Percentiles rank a stretch among this genome's conserved stretches.
Evolutionary conservation across 352 stramenopile genomes (phyloP).

Genomic region (Globisporangium spinosum): DNA sequence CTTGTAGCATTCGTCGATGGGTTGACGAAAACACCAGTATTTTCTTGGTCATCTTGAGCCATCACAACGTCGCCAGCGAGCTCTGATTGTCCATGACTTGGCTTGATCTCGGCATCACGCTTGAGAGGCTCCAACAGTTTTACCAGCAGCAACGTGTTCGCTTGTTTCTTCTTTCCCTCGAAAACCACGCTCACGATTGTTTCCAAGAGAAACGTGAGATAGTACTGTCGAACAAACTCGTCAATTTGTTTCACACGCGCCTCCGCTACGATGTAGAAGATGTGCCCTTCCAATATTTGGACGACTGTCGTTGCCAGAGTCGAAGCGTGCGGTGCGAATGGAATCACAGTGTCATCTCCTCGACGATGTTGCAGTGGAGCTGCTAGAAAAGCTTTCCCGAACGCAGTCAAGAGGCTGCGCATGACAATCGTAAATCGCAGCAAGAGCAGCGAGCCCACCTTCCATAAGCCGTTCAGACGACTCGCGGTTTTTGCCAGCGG

Average conservation of each 20-base stretch:
- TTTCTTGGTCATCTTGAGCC: conserved; percentile 20
- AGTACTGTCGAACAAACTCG: conserved; percentile 69
- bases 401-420: conserved; percentile 56
- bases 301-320: conserved; percentile 41
- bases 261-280: conserved; percentile 48
- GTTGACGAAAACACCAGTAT: conserved; percentile 15
- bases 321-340: conserved; percentile 56
- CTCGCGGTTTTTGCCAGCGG: neutral
- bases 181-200: conserved; percentile 73
- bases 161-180: conserved; percentile 72
- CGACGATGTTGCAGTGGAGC: conserved; percentile 58
- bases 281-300: conserved; percentile 41
- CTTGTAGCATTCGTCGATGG: conserved; percentile 23
- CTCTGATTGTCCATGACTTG: too few species aligned
- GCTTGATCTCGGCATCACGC: conserved; percentile 16
- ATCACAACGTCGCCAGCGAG: conserved; percentile 30
- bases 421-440: conserved; percentile 75
- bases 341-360: conserved; percentile 52
- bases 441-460: conserved; percentile 73
- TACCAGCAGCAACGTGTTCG: conserved; percentile 66
- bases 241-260: conserved; percentile 42
- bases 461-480: conserved; percentile 51
- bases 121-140: conserved; percentile 51
- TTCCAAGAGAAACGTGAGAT: conserved; percentile 74
- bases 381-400: conserved; percentile 67